Conservation (phyloP, 129 eudicot genomes). For the Pseudognaphalium luteoalbum region DNA sequence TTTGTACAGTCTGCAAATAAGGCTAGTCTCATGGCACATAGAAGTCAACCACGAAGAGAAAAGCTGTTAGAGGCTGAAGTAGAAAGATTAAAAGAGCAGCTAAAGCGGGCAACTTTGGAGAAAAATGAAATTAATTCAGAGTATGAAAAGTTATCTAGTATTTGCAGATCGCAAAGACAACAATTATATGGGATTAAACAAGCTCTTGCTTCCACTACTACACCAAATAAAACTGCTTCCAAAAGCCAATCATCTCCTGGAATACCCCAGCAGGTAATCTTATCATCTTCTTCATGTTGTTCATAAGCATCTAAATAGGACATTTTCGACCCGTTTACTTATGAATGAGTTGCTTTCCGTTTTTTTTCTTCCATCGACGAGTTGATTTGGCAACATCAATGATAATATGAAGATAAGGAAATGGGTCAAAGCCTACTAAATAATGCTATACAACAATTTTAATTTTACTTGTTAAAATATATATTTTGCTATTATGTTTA, state of each 20-base stretch:
- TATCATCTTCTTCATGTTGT: neutral
- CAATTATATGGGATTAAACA: slow-evolving; percentile 82
- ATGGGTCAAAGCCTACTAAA: no score
- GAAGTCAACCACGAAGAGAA: slow-evolving; percentile 34
- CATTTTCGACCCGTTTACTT: neutral
- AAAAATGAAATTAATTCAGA: slow-evolving; percentile 71
- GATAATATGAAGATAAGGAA: no score
- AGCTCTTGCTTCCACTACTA: slow-evolving; percentile 61
- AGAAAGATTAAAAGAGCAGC: slow-evolving; percentile 58
- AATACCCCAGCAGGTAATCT: slow-evolving; percentile 41
- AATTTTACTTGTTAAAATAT: no score
- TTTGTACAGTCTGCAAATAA: neutral
- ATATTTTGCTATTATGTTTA: no score
- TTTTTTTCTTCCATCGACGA: no score
- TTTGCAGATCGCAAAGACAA: slow-evolving; percentile 83
- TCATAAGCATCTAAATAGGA: neutral
- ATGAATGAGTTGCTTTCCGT: neutral
- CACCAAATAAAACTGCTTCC: slow-evolving; percentile 38
- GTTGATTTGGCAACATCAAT: no score
- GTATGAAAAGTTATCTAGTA: slow-evolving; percentile 72
- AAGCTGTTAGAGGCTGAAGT: slow-evolving; percentile 57
- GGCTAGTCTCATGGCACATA: slow-evolving; percentile 4
- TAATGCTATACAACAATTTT: no score
- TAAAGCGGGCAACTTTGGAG: slow-evolving; percentile 54
- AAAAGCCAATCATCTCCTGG: slow-evolving; percentile 39